phyloP scores from a whole-genome alignment of 2,329 filamentous ascomycete species.

The Exophiala dermatitidis region DNA sequence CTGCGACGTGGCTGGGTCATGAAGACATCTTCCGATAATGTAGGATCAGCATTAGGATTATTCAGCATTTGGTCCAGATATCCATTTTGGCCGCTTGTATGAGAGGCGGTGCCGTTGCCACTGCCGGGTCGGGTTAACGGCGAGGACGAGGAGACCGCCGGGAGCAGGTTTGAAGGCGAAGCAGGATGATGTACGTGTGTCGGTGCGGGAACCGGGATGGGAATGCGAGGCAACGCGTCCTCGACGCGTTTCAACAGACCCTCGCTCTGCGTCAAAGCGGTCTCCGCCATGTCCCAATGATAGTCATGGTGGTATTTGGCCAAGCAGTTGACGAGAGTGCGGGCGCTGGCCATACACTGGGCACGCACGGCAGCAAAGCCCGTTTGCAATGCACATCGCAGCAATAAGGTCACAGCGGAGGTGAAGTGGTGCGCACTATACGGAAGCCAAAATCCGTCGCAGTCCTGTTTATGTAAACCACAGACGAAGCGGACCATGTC shows the following conservation, averaged over 20 bases:
- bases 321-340: constrained; percentile 43
- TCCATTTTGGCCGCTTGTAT: constrained; percentile 1
- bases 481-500: constrained; percentile 33
- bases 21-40: constrained; percentile 14
- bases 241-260: constrained; percentile 34
- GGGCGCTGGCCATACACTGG: constrained; percentile 42
- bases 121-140: too few relatives aligned
- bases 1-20: constrained; percentile 11
- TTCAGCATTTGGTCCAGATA: constrained; percentile 5
- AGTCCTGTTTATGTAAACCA: constrained; percentile 31
- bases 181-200: not conserved
- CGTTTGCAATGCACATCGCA: constrained; percentile 29
- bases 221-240: constrained; percentile 19
- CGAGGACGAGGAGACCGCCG: too few relatives aligned
- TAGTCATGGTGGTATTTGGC: constrained; percentile 44
- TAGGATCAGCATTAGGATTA: too few relatives aligned
- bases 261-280: constrained; percentile 47
- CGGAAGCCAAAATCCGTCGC: constrained; percentile 25
- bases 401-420: constrained; percentile 25
- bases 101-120: too few relatives aligned
- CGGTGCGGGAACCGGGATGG: not conserved
- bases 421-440: constrained; percentile 27
- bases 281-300: constrained; percentile 51
- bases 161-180: too few relatives aligned
- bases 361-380: constrained; percentile 41